A percentile compares a stretch with the other conserved stretches of the same genome.
Evolutionary conservation across 1,139 yeast genomes (phyloP).

Genomic region (Lodderomyces theae): DNA sequence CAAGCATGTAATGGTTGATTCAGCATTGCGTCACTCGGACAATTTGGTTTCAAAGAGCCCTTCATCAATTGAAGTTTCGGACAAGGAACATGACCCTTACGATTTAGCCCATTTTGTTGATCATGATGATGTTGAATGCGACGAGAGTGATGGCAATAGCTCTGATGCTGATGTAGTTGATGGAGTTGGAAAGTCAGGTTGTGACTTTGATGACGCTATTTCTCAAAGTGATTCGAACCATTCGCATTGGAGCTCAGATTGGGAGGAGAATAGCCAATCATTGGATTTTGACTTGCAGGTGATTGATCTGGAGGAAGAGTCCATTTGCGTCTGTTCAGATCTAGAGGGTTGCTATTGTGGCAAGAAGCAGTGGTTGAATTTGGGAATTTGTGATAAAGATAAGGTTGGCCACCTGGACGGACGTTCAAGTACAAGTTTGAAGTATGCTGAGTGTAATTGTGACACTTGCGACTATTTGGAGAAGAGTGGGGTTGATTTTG

Average conservation of each 20-base stretch:
- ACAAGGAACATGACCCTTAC: neutral
- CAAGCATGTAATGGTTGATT: neutral
- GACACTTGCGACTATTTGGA: too few relatives aligned
- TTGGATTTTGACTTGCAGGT: too few relatives aligned
- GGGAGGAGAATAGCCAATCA: conserved; percentile 6
- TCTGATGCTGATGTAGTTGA: neutral
- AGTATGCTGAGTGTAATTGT: too few relatives aligned
- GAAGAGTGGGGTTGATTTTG: too few relatives aligned
- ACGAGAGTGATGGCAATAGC: neutral
- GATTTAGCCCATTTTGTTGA: neutral
- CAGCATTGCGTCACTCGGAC: too few relatives aligned
- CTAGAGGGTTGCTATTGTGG: too few relatives aligned
- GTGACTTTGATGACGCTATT: neutral
- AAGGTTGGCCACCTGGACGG: too few relatives aligned
- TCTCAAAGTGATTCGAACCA: neutral
- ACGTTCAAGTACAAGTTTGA: too few relatives aligned
- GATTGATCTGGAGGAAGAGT: neutral
- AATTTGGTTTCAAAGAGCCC: too few relatives aligned
- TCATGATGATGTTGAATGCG: neutral
- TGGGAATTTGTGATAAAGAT: too few relatives aligned
- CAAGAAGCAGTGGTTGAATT: too few relatives aligned
- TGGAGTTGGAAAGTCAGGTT: neutral
- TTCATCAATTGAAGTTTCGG: neutral
- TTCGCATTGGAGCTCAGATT: neutral
- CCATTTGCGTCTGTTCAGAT: neutral